phyloP scores from a whole-genome alignment of 2,329 filamentous ascomycete genomes.

The Fusarium mundagurra region DNA sequence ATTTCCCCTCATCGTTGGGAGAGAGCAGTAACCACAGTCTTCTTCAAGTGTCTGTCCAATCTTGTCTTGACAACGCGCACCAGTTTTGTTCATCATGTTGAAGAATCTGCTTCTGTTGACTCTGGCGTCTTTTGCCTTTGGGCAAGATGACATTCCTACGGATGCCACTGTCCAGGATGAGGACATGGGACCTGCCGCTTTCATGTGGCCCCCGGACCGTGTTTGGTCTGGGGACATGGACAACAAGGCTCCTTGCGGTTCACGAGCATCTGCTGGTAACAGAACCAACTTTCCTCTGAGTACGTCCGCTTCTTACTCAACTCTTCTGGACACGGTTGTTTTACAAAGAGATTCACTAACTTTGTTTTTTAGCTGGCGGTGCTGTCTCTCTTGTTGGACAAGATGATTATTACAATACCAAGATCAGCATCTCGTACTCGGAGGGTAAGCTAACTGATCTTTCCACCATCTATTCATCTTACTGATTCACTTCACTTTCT shows the following conservation, averaged over 20 bases:
- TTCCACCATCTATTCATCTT: neutral
- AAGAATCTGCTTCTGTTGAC: constrained; percentile 14
- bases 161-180: constrained; percentile 28
- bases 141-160: constrained; percentile 21
- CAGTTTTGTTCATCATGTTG: constrained; percentile 4
- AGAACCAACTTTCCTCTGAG: constrained; percentile 66
- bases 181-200: constrained; percentile 65
- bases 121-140: constrained; percentile 10
- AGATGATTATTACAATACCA: constrained; percentile 64
- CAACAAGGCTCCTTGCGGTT: constrained; percentile 68
- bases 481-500: rapidly evolving
- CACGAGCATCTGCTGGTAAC: constrained; percentile 56
- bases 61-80: no score
- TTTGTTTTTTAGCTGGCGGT: constrained; percentile 56
- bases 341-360: neutral
- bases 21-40: neutral
- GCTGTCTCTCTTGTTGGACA: constrained; percentile 65
- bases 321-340: neutral
- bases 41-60: neutral
- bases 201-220: constrained; percentile 69
- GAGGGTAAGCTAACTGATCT: constrained; percentile 49
- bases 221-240: constrained; percentile 64
- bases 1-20: neutral
- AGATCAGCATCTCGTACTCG: constrained; percentile 63
- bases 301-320: constrained; percentile 32